A percentile compares a stretch with the other conserved stretches of the same genome.
Evolutionary conservation across 139 green algal genomes (phyloP).

Genomic region (Coccomyxa sp.): DNA sequence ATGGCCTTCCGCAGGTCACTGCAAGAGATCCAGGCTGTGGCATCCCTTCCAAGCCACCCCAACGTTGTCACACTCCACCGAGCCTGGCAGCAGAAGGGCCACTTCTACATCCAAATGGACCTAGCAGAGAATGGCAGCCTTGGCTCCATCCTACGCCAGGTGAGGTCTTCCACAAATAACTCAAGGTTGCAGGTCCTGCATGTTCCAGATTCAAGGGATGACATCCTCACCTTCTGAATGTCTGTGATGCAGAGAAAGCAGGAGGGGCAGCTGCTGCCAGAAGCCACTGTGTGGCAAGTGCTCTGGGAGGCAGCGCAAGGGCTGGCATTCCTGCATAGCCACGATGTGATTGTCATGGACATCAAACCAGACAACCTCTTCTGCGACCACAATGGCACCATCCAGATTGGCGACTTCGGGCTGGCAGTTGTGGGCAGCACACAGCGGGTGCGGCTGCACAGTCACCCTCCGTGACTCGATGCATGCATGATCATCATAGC

Average conservation of each 20-base stretch:
- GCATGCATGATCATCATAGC: slow-evolving; percentile 1
- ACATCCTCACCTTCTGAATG: too few species aligned
- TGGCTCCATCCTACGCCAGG: slow-evolving; percentile 16
- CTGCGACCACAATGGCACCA: slow-evolving; percentile 26
- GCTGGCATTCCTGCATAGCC: slow-evolving; percentile 63
- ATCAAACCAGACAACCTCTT: slow-evolving; percentile 85
- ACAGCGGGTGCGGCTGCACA: slow-evolving; percentile 17
- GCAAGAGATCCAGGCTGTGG: slow-evolving; percentile 65
- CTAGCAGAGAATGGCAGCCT: slow-evolving; percentile 49
- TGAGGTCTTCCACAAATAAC: background rate
- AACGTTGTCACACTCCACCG: slow-evolving; percentile 74
- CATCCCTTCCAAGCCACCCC: slow-evolving; percentile 49
- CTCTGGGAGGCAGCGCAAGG: slow-evolving; percentile 31
- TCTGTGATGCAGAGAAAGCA: background rate
- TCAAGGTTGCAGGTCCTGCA: too few species aligned
- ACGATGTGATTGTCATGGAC: slow-evolving; percentile 73
- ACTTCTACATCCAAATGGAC: slow-evolving; percentile 74
- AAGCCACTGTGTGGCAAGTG: slow-evolving; percentile 11
- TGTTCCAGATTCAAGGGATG: too few species aligned
- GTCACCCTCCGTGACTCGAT: background rate
- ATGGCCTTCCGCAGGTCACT: slow-evolving; percentile 27
- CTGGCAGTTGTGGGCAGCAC: slow-evolving; percentile 43
- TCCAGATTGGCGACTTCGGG: slow-evolving; percentile 74
- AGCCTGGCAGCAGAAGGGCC: slow-evolving; percentile 71
- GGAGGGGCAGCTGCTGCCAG: slow-evolving; percentile 2